Evolutionary conservation across 495 filamentous ascomycete genomes (phyloP), one percentile per base, ranked within the genome.

Genomic region (Tirmania nivea): DNA sequence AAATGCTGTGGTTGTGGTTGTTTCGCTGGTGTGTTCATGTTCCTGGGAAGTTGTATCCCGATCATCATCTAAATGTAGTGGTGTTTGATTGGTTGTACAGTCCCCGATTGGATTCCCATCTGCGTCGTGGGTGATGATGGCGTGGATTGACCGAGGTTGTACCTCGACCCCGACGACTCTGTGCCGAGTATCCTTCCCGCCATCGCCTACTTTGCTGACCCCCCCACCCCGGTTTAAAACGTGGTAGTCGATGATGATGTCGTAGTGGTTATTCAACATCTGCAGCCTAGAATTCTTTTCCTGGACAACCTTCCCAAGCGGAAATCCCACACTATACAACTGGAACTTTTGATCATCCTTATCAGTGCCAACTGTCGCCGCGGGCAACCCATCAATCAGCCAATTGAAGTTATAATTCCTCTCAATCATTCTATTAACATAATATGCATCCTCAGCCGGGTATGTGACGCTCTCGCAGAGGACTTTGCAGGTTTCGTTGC

Each of bases 191-290:
- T 66, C 69, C 54, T 73, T 72, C 19, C 84, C 78, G 54, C 80
- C 74, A 45, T 14, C 17, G 17, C 39, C 39, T 19, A 45, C 4
- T 14, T 8, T 8, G 8, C 14, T 14, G 14, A 45, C 39, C 9
- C 39, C 39, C 12, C 39, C 39, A 19, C 39, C 39, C 25, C 25
- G 25, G 39, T 19, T 19, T 3, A 45, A 14, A 14, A 14, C 14
- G 65, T 97, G 92, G 60, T 89, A 96, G 54, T 97, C 87, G 63
- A 97, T 78, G n/a, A 80, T 54, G 59, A 97, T 93, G 58, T 94
- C 79, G 66, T 85, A 94, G 67, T 97, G 90, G 64, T 94, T 96
- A 71, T 96, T 82, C 58, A 96, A 73, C 20, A 73, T 57, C 16
- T 77, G 66, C 49, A 76, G 65, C 21, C 55, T 20, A 16, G n/a